Evolutionary conservation across 352 stramenopile genomes (phyloP).

Genomic region (Phytophthora pini): DNA sequence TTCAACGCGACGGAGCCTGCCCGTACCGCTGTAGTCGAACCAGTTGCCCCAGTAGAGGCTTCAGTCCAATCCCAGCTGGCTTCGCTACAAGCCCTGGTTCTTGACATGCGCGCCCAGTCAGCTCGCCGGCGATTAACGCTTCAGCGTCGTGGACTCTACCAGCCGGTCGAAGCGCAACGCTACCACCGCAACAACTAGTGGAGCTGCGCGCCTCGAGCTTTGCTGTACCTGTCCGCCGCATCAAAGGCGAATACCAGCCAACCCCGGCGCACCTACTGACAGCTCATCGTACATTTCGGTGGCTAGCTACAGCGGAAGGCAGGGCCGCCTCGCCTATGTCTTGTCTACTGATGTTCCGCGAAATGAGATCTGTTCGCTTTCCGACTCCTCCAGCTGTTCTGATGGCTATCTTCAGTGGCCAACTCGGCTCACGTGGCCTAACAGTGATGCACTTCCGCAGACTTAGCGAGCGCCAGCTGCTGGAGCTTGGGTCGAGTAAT

Average conservation of each 20-base stretch:
- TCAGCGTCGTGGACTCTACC: neutral
- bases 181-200: neutral
- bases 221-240: too few relatives aligned
- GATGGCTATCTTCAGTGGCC: neutral
- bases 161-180: neutral
- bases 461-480: neutral
- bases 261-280: neutral
- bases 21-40: too few relatives aligned
- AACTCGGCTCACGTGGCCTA: neutral
- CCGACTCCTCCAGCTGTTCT: neutral
- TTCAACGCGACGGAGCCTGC: too few relatives aligned
- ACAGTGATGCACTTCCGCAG: neutral
- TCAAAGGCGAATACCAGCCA: too few relatives aligned
- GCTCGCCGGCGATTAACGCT: neutral
- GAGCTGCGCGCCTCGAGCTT: neutral
- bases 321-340: neutral
- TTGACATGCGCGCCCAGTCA: neutral
- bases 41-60: neutral
- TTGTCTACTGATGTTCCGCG: neutral
- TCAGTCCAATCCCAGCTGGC: neutral
- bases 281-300: neutral
- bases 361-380: neutral
- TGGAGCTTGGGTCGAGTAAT: neutral
- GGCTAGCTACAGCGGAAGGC: neutral
- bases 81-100: neutral